phyloP scores from a whole-genome alignment of 139 green algal genomes.

The Raphidocelis subcapitata region DNA sequence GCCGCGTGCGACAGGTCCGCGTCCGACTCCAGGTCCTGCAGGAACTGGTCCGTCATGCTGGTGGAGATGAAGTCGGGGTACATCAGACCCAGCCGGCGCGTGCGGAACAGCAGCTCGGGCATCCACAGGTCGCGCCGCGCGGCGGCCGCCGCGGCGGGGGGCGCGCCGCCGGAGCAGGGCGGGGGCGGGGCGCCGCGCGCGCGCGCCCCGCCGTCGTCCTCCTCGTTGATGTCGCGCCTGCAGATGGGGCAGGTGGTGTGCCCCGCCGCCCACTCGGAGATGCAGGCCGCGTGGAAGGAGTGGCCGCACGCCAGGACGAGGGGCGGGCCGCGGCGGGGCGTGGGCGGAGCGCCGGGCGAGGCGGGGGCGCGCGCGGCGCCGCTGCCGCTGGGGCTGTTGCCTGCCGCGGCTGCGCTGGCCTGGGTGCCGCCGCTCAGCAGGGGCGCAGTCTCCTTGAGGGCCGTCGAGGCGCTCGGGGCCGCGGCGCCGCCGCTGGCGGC shows the following conservation, averaged over 20 bases:
- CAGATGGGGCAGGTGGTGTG: slow-evolving; percentile 53
- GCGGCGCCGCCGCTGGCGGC: neutral
- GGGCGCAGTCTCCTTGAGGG: too few species aligned
- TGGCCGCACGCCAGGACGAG: slow-evolving; percentile 55
- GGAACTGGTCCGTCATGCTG: slow-evolving; percentile 16
- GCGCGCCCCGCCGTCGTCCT: slow-evolving; percentile 1
- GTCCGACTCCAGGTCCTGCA: slow-evolving; percentile 13
- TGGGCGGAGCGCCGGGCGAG: too few species aligned
- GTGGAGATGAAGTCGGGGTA: slow-evolving; percentile 33
- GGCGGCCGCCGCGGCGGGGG: neutral
- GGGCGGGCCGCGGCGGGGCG: too few species aligned
- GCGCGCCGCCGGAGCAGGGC: neutral
- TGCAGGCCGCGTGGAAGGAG: slow-evolving; percentile 56
- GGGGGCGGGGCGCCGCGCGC: neutral
- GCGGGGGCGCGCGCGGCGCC: too few species aligned
- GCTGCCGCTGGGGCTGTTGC: too few species aligned
- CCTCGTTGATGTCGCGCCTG: slow-evolving; percentile 27
- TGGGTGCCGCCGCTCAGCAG: too few species aligned
- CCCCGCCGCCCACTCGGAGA: slow-evolving; percentile 32
- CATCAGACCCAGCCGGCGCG: slow-evolving; percentile 23
- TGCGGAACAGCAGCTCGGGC: slow-evolving; percentile 18
- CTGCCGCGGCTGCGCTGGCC: too few species aligned
- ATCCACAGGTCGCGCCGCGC: slow-evolving; percentile 1
- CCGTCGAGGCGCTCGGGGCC: neutral
- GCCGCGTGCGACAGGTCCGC: neutral